These are phyloP conservation scores for Cryphonectria nitschkei DNA, from an alignment of 2,329 filamentous ascomycete genomes.

Conservation along the genomic window DNA sequence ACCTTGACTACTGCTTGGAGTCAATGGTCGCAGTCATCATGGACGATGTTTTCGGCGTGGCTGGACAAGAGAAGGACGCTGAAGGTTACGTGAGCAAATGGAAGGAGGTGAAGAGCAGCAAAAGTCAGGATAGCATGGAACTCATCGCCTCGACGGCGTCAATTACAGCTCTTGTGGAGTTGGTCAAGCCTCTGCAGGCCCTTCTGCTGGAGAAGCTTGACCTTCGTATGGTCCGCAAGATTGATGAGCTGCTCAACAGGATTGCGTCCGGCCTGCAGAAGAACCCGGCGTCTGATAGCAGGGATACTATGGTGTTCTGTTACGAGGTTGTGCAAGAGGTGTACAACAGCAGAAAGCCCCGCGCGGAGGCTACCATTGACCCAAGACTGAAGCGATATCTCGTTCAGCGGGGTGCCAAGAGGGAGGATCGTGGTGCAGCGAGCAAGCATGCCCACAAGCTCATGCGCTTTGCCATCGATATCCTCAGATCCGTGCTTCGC, in stretches of 20 bases:
- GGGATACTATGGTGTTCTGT: slow-evolving; percentile 89
- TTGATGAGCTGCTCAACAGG: slow-evolving; percentile 84
- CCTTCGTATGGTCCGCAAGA: slow-evolving; percentile 80
- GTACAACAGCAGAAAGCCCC: slow-evolving; percentile 65
- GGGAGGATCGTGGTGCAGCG: slow-evolving; percentile 71
- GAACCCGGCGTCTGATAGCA: slow-evolving; percentile 77
- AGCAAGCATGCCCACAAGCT: slow-evolving; percentile 87
- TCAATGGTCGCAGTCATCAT: slow-evolving; percentile 84
- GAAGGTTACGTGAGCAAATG: slow-evolving; percentile 94
- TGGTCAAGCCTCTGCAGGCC: slow-evolving; percentile 77
- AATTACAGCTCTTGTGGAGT: slow-evolving; percentile 73
- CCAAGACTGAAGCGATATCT: slow-evolving; percentile 73
- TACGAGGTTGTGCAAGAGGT: slow-evolving; percentile 92
- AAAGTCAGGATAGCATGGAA: slow-evolving; percentile 98
- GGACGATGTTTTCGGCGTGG: slow-evolving; percentile 94
- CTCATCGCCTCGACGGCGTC: slow-evolving; percentile 83
- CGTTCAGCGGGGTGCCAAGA: slow-evolving; percentile 77
- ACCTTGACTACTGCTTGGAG: slow-evolving; percentile 84
- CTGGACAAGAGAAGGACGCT: slow-evolving; percentile 94
- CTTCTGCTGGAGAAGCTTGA: slow-evolving; percentile 85
- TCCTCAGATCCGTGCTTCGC: slow-evolving; percentile 81
- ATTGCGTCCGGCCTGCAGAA: slow-evolving; percentile 82
- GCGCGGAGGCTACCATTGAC: slow-evolving; percentile 59
- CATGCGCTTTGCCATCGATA: slow-evolving; percentile 82
- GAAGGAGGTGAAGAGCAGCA: slow-evolving; percentile 97